Percentiles rank a stretch among this genome's conserved stretches.
phyloP scores from a whole-genome alignment of 2,329 filamentous ascomycete species.

The Xylariales sp. region DNA sequence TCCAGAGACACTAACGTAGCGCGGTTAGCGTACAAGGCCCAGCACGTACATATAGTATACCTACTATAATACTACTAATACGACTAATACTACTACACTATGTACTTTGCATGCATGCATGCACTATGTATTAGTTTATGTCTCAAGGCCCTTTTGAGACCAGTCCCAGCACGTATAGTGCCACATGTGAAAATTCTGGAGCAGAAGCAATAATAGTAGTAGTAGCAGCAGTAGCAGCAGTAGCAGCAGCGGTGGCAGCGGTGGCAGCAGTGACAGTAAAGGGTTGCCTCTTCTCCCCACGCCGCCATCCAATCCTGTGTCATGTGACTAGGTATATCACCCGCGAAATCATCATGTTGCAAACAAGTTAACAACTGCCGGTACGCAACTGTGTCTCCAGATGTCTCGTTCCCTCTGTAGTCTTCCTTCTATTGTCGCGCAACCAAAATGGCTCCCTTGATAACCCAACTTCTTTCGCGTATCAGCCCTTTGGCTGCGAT shows the following conservation, averaged over 20 bases:
- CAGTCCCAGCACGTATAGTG: conserved; percentile 19
- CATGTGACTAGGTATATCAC: conserved; percentile 18
- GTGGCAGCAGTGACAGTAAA: not conserved
- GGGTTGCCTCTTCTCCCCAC: conserved; percentile 6
- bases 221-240: not conserved
- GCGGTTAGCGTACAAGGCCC: conserved; percentile 14
- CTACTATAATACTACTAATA: no score
- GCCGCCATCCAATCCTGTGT: not conserved
- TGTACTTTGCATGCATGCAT: no score
- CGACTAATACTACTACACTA: no score
- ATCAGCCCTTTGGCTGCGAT: conserved; percentile 41
- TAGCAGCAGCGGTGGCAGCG: not conserved
- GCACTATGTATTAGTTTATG: not conserved
- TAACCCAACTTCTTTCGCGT: conserved; percentile 33
- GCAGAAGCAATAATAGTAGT: no score
- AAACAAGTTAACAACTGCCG: not conserved
- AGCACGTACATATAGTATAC: not conserved
- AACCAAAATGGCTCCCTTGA: conserved; percentile 18
- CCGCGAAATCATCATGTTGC: conserved; percentile 2
- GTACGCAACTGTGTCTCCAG: not conserved
- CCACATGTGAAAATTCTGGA: not conserved
- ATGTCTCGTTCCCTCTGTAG: not conserved
- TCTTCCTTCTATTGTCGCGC: not conserved
- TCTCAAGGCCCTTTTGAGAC: conserved; percentile 1
- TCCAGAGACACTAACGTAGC: conserved; percentile 17